Evolutionary conservation across 2,329 filamentous ascomycete species (phyloP).

Genomic region (Colletotrichum somersetense): DNA sequence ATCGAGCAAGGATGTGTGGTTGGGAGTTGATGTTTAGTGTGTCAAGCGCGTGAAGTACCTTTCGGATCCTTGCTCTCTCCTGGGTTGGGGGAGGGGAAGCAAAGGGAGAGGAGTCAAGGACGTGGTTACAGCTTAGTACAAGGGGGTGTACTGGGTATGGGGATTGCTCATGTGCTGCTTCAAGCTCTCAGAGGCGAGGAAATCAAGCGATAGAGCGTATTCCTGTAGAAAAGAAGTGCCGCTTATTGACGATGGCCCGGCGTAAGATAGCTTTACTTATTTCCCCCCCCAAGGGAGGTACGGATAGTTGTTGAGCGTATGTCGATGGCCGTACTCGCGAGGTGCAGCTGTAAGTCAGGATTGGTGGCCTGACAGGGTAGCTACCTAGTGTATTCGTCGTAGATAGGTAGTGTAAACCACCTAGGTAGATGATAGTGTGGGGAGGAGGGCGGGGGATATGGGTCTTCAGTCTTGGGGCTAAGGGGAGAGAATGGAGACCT

Average conservation of each 20-base stretch:
- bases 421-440: neutral
- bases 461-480: neutral
- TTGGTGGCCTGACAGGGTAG: neutral
- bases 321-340: neutral
- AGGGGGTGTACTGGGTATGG: neutral
- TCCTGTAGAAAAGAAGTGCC: neutral
- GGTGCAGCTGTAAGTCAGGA: neutral
- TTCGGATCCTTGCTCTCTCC: neutral
- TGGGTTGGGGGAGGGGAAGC: neutral
- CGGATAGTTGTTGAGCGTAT: neutral
- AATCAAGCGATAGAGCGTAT: neutral
- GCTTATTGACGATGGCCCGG: neutral
- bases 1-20: constrained; percentile 23
- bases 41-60: neutral
- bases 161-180: neutral
- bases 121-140: constrained; percentile 13
- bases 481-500: neutral
- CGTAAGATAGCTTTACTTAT: neutral
- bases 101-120: constrained; percentile 2
- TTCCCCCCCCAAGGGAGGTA: neutral
- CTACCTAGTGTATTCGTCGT: neutral
- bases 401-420: neutral
- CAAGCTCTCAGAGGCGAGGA: neutral
- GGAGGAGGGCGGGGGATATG: neutral
- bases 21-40: constrained; percentile 1